These are phyloP conservation scores for Chalciporus sp. DNA, from an alignment of 1,284 basidiomycete species.

Conservation along the genomic window DNA sequence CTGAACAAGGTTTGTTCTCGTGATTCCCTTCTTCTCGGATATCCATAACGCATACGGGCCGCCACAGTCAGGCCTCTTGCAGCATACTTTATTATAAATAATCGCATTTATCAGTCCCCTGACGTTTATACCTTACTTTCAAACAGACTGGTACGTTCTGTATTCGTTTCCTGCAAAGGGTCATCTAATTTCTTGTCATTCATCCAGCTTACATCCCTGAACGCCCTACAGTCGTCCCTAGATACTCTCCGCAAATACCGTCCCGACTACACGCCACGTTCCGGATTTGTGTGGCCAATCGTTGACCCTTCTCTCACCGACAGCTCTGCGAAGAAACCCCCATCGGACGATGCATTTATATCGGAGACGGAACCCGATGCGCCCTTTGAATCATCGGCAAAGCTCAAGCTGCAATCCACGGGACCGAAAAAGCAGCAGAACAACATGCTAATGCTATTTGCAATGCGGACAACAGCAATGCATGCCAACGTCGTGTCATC, in stretches of 20 bases:
- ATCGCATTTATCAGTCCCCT: slow-evolving; percentile 84
- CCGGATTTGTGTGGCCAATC: slow-evolving; percentile 81
- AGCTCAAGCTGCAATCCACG: slow-evolving; percentile 27
- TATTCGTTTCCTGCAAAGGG: neutral
- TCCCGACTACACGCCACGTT: slow-evolving; percentile 77
- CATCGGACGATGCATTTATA: slow-evolving; percentile 29
- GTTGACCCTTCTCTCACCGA: slow-evolving; percentile 52
- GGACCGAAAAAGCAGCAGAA: slow-evolving; percentile 63
- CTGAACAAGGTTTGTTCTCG: slow-evolving; percentile 66
- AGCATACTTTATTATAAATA: slow-evolving; percentile 84
- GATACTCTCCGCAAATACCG: slow-evolving; percentile 68
- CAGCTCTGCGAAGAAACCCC: slow-evolving; percentile 46
- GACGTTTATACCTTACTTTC: slow-evolving; percentile 81
- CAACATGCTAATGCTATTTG: slow-evolving; percentile 64
- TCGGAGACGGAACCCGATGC: slow-evolving; percentile 31
- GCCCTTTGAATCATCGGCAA: slow-evolving; percentile 23
- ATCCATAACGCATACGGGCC: slow-evolving; percentile 7
- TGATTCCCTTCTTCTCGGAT: neutral
- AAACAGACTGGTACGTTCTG: slow-evolving; percentile 64
- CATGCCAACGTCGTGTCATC: slow-evolving; percentile 60
- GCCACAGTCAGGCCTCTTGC: slow-evolving; percentile 67
- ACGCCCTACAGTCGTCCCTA: slow-evolving; percentile 72
- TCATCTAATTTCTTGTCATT: neutral
- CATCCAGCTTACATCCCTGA: slow-evolving; percentile 35
- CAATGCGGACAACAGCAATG: slow-evolving; percentile 73